Evolutionary conservation across 139 green algal species (phyloP).

Genomic region (Chlorella sp.): DNA sequence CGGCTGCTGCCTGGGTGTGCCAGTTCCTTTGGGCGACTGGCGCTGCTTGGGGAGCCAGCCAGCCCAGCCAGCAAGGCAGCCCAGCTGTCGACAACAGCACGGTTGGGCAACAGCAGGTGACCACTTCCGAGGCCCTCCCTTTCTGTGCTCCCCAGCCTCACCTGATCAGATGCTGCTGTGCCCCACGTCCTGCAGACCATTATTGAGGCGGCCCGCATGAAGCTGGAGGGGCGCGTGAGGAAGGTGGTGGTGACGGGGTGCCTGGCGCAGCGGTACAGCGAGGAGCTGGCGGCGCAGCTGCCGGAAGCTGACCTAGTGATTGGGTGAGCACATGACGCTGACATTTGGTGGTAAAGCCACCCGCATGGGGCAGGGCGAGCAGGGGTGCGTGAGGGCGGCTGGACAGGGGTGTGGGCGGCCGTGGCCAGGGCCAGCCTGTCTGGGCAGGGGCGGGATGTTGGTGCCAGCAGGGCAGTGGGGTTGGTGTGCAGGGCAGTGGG

Average conservation of each 20-base stretch:
- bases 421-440: not conserved
- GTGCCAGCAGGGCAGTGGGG: not conserved
- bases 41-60: too few species aligned
- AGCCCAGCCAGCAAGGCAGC: too few species aligned
- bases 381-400: too few species aligned
- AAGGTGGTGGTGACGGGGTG: slow-evolving; percentile 90
- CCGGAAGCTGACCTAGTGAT: slow-evolving; percentile 89
- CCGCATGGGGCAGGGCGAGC: not conserved
- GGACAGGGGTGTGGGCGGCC: too few species aligned
- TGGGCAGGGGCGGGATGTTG: not conserved
- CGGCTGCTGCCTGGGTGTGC: too few species aligned
- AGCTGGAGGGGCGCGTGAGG: slow-evolving; percentile 66
- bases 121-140: too few species aligned
- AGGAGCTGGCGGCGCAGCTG: slow-evolving; percentile 78
- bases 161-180: not conserved
- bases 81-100: not conserved
- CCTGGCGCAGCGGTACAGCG: slow-evolving; percentile 87
- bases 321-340: slow-evolving; percentile 37
- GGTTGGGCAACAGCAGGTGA: not conserved
- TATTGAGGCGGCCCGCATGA: slow-evolving; percentile 76
- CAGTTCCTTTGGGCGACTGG: too few species aligned
- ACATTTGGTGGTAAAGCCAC: not conserved
- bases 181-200: slow-evolving; percentile 70
- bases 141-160: not conserved
- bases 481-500: not conserved